Percentiles rank a stretch among this genome's conserved stretches.
phyloP scores from a whole-genome alignment of 2,329 filamentous ascomycete genomes.

The Davidsoniella virescens region DNA sequence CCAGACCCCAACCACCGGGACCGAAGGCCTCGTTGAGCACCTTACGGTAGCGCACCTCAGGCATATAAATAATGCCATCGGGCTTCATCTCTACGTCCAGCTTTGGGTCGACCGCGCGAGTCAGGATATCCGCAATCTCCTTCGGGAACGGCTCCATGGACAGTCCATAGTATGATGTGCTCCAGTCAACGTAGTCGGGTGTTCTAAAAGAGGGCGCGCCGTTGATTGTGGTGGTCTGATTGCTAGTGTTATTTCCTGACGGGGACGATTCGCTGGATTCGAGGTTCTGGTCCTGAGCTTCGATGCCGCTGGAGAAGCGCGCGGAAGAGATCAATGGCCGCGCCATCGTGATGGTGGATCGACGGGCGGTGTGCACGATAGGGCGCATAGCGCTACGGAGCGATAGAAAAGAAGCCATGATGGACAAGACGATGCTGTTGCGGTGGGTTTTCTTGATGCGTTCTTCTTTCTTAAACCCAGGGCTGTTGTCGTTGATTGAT shows the following conservation, averaged over 20 bases:
- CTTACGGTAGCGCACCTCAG: constrained; percentile 93
- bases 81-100: constrained; percentile 88
- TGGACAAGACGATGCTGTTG: background rate
- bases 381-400: constrained; percentile 13
- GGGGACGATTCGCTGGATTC: background rate
- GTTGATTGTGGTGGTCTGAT: constrained; percentile 6
- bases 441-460: background rate
- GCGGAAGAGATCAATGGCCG: background rate
- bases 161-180: constrained; percentile 66
- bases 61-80: constrained; percentile 88
- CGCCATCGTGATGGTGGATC: background rate
- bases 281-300: constrained; percentile 7
- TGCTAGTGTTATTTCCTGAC: background rate
- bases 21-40: constrained; percentile 86
- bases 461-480: too few species aligned
- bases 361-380: constrained; percentile 8
- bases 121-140: constrained; percentile 52
- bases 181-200: constrained; percentile 48
- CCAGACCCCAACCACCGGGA: constrained; percentile 88
- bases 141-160: constrained; percentile 52
- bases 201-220: background rate
- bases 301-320: constrained; percentile 2
- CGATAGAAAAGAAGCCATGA: constrained; percentile 2
- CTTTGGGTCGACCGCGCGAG: constrained; percentile 46
- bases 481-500: background rate